Conservation (phyloP, 2,329 filamentous ascomycete genomes). For the Cladophialophora carrionii region DNA sequence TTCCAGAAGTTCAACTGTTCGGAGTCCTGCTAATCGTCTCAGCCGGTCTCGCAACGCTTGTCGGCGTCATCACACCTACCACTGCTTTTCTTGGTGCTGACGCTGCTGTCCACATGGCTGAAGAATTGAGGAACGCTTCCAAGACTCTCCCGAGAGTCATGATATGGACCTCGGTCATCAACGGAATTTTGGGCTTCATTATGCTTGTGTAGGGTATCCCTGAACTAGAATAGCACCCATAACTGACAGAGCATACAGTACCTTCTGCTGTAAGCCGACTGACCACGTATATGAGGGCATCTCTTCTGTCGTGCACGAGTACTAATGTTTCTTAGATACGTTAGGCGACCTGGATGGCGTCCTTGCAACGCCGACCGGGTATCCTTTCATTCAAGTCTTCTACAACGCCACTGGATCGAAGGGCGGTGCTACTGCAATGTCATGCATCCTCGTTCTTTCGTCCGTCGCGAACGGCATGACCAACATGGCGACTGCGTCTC, state of each 20-base stretch:
- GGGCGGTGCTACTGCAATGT: conserved; percentile 42
- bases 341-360: conserved; percentile 10
- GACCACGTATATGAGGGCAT: neutral
- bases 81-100: conserved; percentile 14
- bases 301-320: neutral
- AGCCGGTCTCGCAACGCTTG: conserved; percentile 14
- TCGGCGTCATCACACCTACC: conserved; percentile 11
- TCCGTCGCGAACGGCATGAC: conserved; percentile 40
- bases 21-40: neutral
- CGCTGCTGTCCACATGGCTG: conserved; percentile 10
- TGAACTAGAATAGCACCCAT: neutral
- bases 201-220: conserved; percentile 12
- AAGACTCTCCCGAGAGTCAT: conserved; percentile 14
- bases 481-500: conserved; percentile 45
- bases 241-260: neutral
- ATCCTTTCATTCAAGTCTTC: conserved; percentile 45
- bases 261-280: conserved; percentile 12
- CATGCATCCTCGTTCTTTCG: conserved; percentile 41
- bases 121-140: conserved; percentile 13
- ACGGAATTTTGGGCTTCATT: conserved; percentile 7
- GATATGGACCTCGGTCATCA: conserved; percentile 10
- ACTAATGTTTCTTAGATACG: conserved; percentile 1
- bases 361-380: conserved; percentile 11
- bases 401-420: conserved; percentile 42
- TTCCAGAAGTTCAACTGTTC: too few relatives aligned